A percentile compares a stretch with the other conserved stretches of the same genome.
Conservation (phyloP, 2,329 filamentous ascomycete genomes). For the Hymenoscyphus fraxineus region DNA sequence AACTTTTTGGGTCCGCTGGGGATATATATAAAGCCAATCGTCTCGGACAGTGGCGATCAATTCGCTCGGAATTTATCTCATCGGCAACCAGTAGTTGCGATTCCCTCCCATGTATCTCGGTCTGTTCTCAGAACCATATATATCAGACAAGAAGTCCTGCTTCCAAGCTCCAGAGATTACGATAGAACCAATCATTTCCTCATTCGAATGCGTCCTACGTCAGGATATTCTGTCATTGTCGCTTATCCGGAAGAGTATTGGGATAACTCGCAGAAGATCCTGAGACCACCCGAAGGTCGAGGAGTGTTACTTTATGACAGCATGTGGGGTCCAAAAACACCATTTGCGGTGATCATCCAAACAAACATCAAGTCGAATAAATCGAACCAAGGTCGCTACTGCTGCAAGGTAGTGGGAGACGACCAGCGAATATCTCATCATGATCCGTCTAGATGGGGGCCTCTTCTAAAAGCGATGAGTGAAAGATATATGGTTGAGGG, state of each 20-base stretch:
- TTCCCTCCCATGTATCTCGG: conserved; percentile 8
- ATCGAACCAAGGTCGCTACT: not conserved
- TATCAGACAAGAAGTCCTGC: conserved; percentile 12
- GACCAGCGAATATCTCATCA: not conserved
- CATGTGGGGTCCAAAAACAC: too few species aligned
- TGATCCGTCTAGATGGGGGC: not conserved
- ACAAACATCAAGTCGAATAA: not conserved
- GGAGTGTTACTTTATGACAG: not conserved
- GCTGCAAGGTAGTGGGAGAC: conserved; percentile 1
- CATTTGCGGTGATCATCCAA: too few species aligned
- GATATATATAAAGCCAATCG: conserved; percentile 7
- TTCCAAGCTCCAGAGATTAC: conserved; percentile 9
- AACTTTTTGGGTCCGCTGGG: conserved; percentile 9
- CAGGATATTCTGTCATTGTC: not conserved
- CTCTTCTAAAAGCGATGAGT: too few species aligned
- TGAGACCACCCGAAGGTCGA: not conserved
- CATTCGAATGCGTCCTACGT: conserved; percentile 4
- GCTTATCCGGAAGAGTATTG: conserved; percentile 4
- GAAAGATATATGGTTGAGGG: not conserved
- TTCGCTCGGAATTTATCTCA: conserved; percentile 8
- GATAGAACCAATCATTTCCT: conserved; percentile 10
- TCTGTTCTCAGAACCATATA: conserved; percentile 10
- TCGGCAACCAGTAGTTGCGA: conserved; percentile 1
- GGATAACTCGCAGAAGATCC: conserved; percentile 5
- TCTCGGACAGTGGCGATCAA: conserved; percentile 10